These are phyloP conservation scores for Thecamonas trahens DNA, from an alignment of 78 protist genomes.

Conservation along the genomic window DNA sequence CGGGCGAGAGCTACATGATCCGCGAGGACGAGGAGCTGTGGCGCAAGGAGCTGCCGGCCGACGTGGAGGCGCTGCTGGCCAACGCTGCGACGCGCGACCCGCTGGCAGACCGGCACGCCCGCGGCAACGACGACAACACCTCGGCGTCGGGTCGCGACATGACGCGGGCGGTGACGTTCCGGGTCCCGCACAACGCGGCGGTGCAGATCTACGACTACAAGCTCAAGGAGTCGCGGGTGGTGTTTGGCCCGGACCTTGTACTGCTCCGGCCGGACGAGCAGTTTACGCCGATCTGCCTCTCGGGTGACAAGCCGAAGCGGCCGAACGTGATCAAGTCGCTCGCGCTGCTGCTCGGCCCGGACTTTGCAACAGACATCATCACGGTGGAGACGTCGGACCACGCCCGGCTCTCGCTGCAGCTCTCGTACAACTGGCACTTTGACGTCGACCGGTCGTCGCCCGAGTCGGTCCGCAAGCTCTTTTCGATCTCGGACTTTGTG, in stretches of 20 bases:
- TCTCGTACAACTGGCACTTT: constrained; percentile 86
- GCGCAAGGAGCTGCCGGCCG: constrained; percentile 69
- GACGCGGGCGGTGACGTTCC: constrained; percentile 69
- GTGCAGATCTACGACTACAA: constrained; percentile 84
- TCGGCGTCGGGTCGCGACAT: constrained; percentile 42
- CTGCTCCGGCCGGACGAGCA: constrained; percentile 88
- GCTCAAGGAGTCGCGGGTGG: constrained; percentile 71
- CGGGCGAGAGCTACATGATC: constrained; percentile 75
- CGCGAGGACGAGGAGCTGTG: constrained; percentile 77
- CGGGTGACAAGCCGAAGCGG: constrained; percentile 89
- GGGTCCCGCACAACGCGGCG: constrained; percentile 86
- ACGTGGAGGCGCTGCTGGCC: constrained; percentile 76
- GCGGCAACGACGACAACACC: constrained; percentile 29
- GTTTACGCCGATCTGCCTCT: constrained; percentile 73
- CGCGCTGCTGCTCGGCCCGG: constrained; percentile 83
- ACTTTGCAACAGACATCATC: constrained; percentile 85
- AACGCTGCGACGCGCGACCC: not conserved
- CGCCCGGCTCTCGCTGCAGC: constrained; percentile 76
- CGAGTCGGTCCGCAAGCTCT: constrained; percentile 47
- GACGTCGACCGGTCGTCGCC: not conserved
- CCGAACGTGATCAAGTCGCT: constrained; percentile 74
- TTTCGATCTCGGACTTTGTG: constrained; percentile 85
- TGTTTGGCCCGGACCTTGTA: constrained; percentile 86
- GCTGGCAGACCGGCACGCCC: too few relatives aligned
- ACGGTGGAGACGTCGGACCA: constrained; percentile 87